Evolutionary conservation across 2,329 filamentous ascomycete species (phyloP).

Genomic region (Monosporascus sp.): DNA sequence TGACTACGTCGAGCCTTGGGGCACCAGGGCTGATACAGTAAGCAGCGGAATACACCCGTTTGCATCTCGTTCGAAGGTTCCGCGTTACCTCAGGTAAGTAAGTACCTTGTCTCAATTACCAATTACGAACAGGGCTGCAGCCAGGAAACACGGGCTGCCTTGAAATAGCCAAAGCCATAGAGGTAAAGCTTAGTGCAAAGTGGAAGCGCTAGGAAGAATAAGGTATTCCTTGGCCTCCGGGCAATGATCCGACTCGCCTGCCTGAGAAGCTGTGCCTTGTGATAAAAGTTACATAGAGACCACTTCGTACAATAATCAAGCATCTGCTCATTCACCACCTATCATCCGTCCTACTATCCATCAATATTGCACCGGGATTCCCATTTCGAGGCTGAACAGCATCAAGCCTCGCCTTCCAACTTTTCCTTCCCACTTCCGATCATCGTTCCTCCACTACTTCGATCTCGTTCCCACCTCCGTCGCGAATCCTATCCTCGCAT

Average conservation of each 20-base stretch:
- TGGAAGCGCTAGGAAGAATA: background rate
- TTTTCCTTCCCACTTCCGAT: background rate
- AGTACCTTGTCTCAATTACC: too few relatives aligned
- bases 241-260: background rate
- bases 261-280: background rate
- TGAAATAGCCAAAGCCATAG: background rate
- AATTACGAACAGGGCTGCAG: too few relatives aligned
- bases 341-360: background rate
- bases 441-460: background rate
- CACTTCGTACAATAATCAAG: background rate
- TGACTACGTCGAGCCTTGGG: too few relatives aligned
- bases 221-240: background rate
- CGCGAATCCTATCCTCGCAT: background rate
- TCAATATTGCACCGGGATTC: too few relatives aligned
- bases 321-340: background rate
- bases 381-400: background rate
- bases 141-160: too few relatives aligned
- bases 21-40: too few relatives aligned
- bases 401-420: background rate
- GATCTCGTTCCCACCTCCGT: background rate
- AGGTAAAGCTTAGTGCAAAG: background rate
- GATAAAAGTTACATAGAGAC: background rate
- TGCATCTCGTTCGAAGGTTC: too few relatives aligned
- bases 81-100: too few relatives aligned
- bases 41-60: too few relatives aligned